Percentiles rank a stretch among this genome's conserved stretches.
Conservation (phyloP, 192 early-diverging fungal genomes). For the Borealophlyctis nickersoniae region DNA sequence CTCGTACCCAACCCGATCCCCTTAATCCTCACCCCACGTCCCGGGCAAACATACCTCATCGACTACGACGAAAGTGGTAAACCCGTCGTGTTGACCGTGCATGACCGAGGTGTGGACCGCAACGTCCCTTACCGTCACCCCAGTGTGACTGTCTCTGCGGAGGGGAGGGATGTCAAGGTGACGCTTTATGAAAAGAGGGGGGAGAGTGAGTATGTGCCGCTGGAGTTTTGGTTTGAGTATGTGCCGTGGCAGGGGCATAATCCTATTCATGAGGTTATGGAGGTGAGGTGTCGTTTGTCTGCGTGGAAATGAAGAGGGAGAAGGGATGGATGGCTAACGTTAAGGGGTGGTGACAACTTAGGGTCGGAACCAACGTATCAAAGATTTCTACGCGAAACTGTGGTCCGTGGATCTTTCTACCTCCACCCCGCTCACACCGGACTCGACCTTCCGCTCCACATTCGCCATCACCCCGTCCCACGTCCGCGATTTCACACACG, state of each 20-base stretch:
- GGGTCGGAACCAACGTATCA: conserved; percentile 79
- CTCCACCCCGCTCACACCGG: conserved; percentile 53
- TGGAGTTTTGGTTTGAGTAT: conserved; percentile 82
- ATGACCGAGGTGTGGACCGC: conserved; percentile 34
- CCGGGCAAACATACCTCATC: conserved; percentile 46
- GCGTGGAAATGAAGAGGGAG: conserved; percentile 5
- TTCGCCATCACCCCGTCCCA: conserved; percentile 60
- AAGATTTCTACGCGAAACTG: conserved; percentile 78
- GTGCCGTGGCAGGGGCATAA: conserved; percentile 70
- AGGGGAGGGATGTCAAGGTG: conserved; percentile 46
- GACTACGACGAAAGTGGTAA: conserved; percentile 35
- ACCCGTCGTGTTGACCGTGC: conserved; percentile 44
- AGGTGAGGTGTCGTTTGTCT: conserved; percentile 25
- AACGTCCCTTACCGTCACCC: conserved; percentile 42
- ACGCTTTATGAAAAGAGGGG: conserved; percentile 66
- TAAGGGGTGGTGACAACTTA: too few relatives aligned
- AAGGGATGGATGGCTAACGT: too few relatives aligned
- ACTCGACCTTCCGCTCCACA: conserved; percentile 63
- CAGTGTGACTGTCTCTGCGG: conserved; percentile 39
- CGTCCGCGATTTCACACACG: conserved; percentile 72
- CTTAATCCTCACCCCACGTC: conserved; percentile 40
- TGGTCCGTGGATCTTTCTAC: conserved; percentile 63
- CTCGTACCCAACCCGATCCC: conserved; percentile 45
- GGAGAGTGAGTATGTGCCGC: conserved; percentile 62
- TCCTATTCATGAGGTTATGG: conserved; percentile 86